Evolutionary conservation across 495 filamentous ascomycete species (phyloP), one percentile per base, ranked within the genome.

Genomic region (Neurospora sp.): DNA sequence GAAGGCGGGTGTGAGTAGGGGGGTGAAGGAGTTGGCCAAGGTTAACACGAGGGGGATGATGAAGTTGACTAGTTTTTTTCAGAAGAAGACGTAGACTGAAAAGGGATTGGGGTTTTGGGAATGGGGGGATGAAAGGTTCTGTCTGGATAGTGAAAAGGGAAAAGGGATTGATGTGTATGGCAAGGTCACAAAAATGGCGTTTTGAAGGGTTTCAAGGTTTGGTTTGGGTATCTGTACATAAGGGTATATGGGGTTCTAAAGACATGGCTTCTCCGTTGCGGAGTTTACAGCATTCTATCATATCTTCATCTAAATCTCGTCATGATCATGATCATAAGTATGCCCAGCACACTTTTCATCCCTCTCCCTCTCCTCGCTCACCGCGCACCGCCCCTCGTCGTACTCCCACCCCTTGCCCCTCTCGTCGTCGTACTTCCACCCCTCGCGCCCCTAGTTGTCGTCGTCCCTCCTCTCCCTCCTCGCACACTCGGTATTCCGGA

Each of bases 51-150:
- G 77, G 17, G 96, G 96, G 37, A 99, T 99, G 96, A 93, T 92
- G 86, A 98, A 97, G 86, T 88, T 99, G 89, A 97, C 93, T 75
- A 88, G 90, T 73, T 99, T 98, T 80, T 99, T 99, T 80, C 87
- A 86, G 44, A 97, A 94, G 84, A 90, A 88, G 73, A n/a, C 61
- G n/a, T 73, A 31, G 27, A 31, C 27, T 31, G 27, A 31, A 31
- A 31, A 4, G 12, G 12, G 40, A 9, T 9, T 41, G 40, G 40
- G 40, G 40, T 35, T 31, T 31, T 31, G 27, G 27, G 27, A 31
- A 31, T 31, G 27, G 31, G 27, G 31, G 3, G 31, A 35, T 40
- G 17, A 40, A 35, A 42, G n/a, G 31, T 10, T 14, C 27, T 71
- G 0, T 35, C 5, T 75, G 73, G 69, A 61, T 35, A 4, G n/a